Percentiles rank a stretch among this genome's conserved stretches.
These are phyloP conservation scores for Leccinellum albellum DNA, from an alignment of 768 basidiomycete genomes.

Conservation along the genomic window DNA sequence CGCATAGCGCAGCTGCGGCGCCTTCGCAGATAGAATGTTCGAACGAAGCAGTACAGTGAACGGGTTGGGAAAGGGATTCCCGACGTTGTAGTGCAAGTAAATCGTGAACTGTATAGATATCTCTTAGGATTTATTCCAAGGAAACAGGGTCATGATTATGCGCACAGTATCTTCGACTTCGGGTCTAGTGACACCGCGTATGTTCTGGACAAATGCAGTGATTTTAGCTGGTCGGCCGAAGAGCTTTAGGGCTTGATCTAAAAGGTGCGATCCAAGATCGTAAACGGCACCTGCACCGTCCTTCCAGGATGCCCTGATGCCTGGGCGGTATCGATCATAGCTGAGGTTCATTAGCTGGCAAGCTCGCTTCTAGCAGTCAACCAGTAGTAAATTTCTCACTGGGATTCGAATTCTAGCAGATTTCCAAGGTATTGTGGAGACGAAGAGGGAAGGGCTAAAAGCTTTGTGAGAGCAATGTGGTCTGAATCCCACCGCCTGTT, in stretches of 20 bases:
- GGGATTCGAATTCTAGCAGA: constrained; percentile 70
- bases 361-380: not conserved
- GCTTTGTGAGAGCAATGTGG: constrained; percentile 59
- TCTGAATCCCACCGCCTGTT: constrained; percentile 80
- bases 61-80: constrained; percentile 42
- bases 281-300: constrained; percentile 67
- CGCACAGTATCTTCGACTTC: constrained; percentile 66
- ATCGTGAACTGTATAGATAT: constrained; percentile 44
- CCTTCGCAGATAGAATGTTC: constrained; percentile 63
- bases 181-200: constrained; percentile 59
- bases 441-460: constrained; percentile 51
- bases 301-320: constrained; percentile 75
- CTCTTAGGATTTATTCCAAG: not conserved
- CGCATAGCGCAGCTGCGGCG: constrained; percentile 65
- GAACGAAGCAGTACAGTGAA: constrained; percentile 67
- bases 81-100: constrained; percentile 46
- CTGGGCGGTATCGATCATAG: constrained; percentile 70
- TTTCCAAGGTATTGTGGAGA: constrained; percentile 55
- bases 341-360: constrained; percentile 32
- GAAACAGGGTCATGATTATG: not conserved
- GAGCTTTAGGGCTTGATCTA: constrained; percentile 71
- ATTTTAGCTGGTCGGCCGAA: constrained; percentile 72
- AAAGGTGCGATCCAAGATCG: constrained; percentile 77
- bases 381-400: constrained; percentile 40
- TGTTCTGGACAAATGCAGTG: constrained; percentile 67